A percentile compares a stretch with the other conserved stretches of the same genome.
phyloP scores from a whole-genome alignment of 352 stramenopile genomes.

The Phytophthora brassicae region DNA sequence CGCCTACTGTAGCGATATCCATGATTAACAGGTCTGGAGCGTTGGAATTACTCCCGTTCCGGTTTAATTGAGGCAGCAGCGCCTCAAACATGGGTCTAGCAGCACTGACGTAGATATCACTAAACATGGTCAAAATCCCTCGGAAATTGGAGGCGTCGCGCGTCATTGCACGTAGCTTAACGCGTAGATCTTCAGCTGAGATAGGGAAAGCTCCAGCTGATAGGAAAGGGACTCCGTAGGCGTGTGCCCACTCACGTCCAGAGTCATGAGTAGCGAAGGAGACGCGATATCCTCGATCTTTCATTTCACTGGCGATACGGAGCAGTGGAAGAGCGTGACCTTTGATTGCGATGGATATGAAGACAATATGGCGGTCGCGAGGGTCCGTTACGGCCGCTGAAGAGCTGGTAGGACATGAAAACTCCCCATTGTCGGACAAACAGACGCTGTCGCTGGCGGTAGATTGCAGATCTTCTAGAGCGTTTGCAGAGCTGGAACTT shows the following conservation, averaged over 20 bases:
- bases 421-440: slow-evolving; percentile 14
- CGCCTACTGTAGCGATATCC: slow-evolving; percentile 82
- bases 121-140: slow-evolving; percentile 88
- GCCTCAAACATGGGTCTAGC: slow-evolving; percentile 80
- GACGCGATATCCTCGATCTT: slow-evolving; percentile 67
- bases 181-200: slow-evolving; percentile 66
- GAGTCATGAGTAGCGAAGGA: slow-evolving; percentile 86
- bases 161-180: slow-evolving; percentile 78
- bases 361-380: slow-evolving; percentile 61
- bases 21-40: slow-evolving; percentile 71
- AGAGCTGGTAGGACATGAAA: slow-evolving; percentile 13
- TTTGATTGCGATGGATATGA: slow-evolving; percentile 83
- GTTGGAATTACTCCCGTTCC: slow-evolving; percentile 16
- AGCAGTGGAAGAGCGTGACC: slow-evolving; percentile 78
- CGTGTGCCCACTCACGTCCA: slow-evolving; percentile 65
- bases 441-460: slow-evolving; percentile 13
- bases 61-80: slow-evolving; percentile 51
- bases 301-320: slow-evolving; percentile 76
- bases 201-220: slow-evolving; percentile 77
- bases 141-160: slow-evolving; percentile 83
- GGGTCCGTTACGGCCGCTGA: slow-evolving; percentile 14
- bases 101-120: slow-evolving; percentile 82
- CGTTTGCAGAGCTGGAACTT: slow-evolving; percentile 13
- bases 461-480: slow-evolving; percentile 15
- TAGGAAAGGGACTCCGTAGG: slow-evolving; percentile 61